phyloP scores from a whole-genome alignment of 2,329 filamentous ascomycete genomes.

The Rutstroemia sp. region DNA sequence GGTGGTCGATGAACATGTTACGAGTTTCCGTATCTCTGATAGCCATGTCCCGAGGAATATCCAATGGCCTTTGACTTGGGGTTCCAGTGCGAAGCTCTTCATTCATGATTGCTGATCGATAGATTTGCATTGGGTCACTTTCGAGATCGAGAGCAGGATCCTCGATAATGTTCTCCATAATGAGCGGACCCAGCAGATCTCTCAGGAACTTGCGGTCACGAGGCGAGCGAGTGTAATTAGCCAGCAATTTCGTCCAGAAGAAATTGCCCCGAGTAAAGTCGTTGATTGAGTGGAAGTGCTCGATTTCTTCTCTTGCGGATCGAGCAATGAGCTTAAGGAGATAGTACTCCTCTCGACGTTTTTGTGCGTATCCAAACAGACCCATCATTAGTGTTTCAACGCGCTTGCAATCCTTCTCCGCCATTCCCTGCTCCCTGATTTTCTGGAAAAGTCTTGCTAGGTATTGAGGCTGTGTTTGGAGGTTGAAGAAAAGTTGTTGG shows the following conservation, averaged over 20 bases:
- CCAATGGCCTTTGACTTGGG: constrained; percentile 70
- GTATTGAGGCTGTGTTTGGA: constrained; percentile 95
- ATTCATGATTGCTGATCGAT: constrained; percentile 91
- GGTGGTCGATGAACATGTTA: constrained; percentile 85
- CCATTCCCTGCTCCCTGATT: constrained; percentile 72
- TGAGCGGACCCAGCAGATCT: constrained; percentile 74
- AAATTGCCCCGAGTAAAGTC: constrained; percentile 86
- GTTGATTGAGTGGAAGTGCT: constrained; percentile 62
- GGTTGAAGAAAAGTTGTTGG: constrained; percentile 93
- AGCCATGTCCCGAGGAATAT: constrained; percentile 86
- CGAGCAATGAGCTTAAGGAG: constrained; percentile 79
- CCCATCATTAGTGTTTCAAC: constrained; percentile 94
- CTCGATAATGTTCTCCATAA: constrained; percentile 88
- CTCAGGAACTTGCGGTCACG: constrained; percentile 88
- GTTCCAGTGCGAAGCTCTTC: constrained; percentile 89
- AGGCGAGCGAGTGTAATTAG: constrained; percentile 83
- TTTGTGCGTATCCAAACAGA: constrained; percentile 94
- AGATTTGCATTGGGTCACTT: constrained; percentile 96
- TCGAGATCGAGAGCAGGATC: constrained; percentile 87
- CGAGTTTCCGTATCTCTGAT: constrained; percentile 92
- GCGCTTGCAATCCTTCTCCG: constrained; percentile 88
- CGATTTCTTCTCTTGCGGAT: constrained; percentile 80
- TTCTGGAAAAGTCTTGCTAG: constrained; percentile 81
- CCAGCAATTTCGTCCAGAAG: constrained; percentile 84
- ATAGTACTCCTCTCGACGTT: constrained; percentile 94